phyloP scores from a whole-genome alignment of 2,329 filamentous ascomycete genomes.

The Aspergillus japonicus region DNA sequence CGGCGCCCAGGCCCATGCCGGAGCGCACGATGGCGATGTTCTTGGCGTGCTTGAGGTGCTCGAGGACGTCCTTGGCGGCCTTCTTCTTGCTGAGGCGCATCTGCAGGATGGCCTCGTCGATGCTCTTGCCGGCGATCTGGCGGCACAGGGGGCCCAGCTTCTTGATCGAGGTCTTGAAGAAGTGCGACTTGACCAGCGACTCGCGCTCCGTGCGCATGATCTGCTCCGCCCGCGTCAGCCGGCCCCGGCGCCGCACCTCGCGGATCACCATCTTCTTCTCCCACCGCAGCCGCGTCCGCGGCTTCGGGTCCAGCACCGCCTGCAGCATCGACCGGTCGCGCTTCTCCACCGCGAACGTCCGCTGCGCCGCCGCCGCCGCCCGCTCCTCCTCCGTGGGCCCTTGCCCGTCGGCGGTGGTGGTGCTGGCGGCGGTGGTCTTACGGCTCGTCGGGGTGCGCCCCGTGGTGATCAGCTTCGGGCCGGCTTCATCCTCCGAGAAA shows the following conservation, averaged over 20 bases:
- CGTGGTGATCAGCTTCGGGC: constrained; percentile 24
- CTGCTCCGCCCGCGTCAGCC: constrained; percentile 64
- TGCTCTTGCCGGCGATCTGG: constrained; percentile 88
- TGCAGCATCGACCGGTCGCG: constrained; percentile 58
- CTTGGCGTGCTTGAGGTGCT: constrained; percentile 76
- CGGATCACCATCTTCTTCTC: constrained; percentile 81
- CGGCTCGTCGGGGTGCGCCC: constrained; percentile 29
- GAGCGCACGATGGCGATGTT: constrained; percentile 75
- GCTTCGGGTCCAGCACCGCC: constrained; percentile 71
- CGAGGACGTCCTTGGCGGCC: constrained; percentile 74
- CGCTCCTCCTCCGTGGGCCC: constrained; percentile 15
- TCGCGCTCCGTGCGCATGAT: constrained; percentile 66
- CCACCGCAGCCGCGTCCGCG: constrained; percentile 68
- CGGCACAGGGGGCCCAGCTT: constrained; percentile 83
- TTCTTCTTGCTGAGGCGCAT: constrained; percentile 97
- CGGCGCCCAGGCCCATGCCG: constrained; percentile 73
- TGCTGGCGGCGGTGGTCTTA: background rate
- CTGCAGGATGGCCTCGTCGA: constrained; percentile 90
- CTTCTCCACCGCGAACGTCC: constrained; percentile 25
- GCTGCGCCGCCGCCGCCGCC: constrained; percentile 14
- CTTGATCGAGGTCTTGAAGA: constrained; percentile 83
- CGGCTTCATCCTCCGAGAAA: constrained; percentile 39
- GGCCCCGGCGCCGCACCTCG: constrained; percentile 66
- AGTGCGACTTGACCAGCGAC: constrained; percentile 62
- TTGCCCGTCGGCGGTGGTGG: constrained; percentile 9